Evolutionary conservation across 176 grass and related monocot species (phyloP).

Genomic region (Zoysia pacifica): DNA sequence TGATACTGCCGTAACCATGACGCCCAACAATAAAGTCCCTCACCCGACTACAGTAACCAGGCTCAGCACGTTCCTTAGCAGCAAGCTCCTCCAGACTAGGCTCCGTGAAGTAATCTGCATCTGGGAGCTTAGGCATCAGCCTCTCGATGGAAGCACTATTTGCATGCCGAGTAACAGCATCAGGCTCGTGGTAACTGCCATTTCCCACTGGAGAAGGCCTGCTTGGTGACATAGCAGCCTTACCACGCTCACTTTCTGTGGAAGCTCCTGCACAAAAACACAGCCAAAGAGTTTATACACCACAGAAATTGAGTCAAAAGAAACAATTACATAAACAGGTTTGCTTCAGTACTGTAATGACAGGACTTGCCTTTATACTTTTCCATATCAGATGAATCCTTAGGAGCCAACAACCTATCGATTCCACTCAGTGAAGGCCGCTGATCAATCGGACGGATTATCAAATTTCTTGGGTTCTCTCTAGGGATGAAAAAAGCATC

Average conservation of each 20-base stretch:
- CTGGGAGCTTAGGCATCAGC: conserved; percentile 65
- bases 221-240: conserved; percentile 23
- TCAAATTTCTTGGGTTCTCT: conserved; percentile 88
- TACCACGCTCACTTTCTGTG: conserved; percentile 31
- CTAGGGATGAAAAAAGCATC: conserved; percentile 90
- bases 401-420: conserved; percentile 37
- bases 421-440: conserved; percentile 48
- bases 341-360: conserved; percentile 8
- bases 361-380: conserved; percentile 55
- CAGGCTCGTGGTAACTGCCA: conserved; percentile 33
- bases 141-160: conserved; percentile 51
- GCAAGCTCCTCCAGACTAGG: conserved; percentile 80
- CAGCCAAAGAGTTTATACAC: not conserved
- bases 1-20: conserved; percentile 75
- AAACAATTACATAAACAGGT: not conserved
- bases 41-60: conserved; percentile 65
- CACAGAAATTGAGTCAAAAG: not conserved
- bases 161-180: conserved; percentile 29
- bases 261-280: conserved; percentile 39
- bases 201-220: conserved; percentile 41
- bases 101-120: conserved; percentile 71
- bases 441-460: conserved; percentile 87
- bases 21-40: conserved; percentile 79
- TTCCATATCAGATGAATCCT: conserved; percentile 42
- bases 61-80: conserved; percentile 69